Base-by-base conservation (phyloP, 495 filamentous ascomycete genomes). In the Stereocaulon alpinum region DNA sequence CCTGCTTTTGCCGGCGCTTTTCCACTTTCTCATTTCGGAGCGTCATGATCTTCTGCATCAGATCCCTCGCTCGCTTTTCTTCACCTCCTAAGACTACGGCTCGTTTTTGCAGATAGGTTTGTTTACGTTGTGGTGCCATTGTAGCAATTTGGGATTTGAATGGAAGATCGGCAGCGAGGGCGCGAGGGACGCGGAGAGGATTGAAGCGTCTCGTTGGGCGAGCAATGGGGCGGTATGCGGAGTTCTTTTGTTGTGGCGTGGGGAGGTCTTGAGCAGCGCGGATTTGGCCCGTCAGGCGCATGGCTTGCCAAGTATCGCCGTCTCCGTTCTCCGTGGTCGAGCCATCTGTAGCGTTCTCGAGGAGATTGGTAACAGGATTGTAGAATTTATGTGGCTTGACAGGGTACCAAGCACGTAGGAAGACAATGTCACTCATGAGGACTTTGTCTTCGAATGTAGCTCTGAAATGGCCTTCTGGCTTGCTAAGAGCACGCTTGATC, bases 391-490 rank as follows among this genome's bases (percentile, higher is more conserved):
- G 88, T 9, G 92, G 93, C 64, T 88, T 89, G 70, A 97, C 84
- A 7, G 93, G 89, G 72, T 94, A 96, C 93, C 93, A 98, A 3
- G 94, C 92, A 12, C 91, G 79, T 40, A 98, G 72, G 76, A 98
- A 97, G 47, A 96, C 87, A 63, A 98, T 92, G 66, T 98, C 93
- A 69, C 83, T 87, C 82, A 96, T 93, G 15, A 98, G 77, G 49
- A 97, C 86, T 76, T 97, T 98, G 74, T 98, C 93, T 71, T 98
- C 93, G 63, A 98, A 98, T 0, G 92, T 96, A 15, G 93, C 93
- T 66, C 93, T 82, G 79, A 92, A 96, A 74, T 89, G 85, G 15
- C 93, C 93, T 48, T 98, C 94, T 2, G 92, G 91, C 63, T 95
- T 94, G 69, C 82, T 80, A 2, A 96, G 75, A 0, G 92, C 91